These are phyloP conservation scores for Coemansia sp. DNA, from an alignment of 192 early-diverging fungal species.

Conservation along the genomic window DNA sequence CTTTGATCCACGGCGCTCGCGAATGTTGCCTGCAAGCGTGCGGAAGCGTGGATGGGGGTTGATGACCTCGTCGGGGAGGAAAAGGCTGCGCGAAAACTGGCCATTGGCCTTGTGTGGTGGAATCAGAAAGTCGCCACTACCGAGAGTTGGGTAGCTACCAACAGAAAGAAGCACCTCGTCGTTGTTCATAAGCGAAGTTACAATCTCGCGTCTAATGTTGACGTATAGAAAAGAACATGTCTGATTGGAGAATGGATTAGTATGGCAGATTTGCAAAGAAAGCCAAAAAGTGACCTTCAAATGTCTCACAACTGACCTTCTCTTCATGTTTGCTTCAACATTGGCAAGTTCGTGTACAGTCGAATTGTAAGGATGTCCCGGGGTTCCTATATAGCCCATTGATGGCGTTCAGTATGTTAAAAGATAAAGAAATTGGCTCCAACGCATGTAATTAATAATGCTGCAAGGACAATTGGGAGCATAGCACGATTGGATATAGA, in stretches of 20 bases:
- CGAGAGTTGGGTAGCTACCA: conserved; percentile 90
- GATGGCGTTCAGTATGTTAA: neutral
- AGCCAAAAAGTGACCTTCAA: neutral
- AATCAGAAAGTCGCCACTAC: conserved; percentile 71
- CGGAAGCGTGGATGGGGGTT: conserved; percentile 92
- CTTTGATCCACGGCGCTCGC: conserved; percentile 88
- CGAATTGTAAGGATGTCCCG: conserved; percentile 86
- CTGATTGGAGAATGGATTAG: neutral
- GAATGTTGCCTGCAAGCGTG: conserved; percentile 93
- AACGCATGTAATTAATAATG: neutral
- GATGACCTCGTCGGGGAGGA: conserved; percentile 92
- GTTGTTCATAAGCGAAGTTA: conserved; percentile 59
- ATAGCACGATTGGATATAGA: neutral
- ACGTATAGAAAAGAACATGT: neutral
- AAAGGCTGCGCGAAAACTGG: conserved; percentile 77
- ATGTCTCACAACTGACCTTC: conserved; percentile 28
- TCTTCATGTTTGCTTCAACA: conserved; percentile 89
- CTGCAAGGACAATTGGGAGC: neutral
- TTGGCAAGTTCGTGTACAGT: conserved; percentile 74
- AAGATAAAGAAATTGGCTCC: neutral
- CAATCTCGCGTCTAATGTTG: conserved; percentile 66
- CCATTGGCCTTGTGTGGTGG: conserved; percentile 72
- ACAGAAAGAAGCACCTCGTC: conserved; percentile 81
- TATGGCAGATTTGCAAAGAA: neutral
- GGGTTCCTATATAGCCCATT: conserved; percentile 64